Evolutionary conservation across 495 filamentous ascomycete species (phyloP).

Genomic region (Penicillium lividum): DNA sequence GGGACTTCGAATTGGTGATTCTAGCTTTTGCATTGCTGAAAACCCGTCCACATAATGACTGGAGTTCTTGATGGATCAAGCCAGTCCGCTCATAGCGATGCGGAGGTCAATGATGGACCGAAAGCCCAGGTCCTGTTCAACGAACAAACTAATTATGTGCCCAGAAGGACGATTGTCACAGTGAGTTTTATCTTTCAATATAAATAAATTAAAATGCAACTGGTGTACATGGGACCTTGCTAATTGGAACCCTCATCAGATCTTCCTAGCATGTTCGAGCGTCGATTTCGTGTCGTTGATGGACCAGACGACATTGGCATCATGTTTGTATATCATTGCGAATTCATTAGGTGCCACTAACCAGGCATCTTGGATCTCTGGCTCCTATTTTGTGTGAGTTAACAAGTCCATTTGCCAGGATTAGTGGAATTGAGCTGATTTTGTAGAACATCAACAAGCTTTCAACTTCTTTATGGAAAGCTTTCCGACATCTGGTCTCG

Average conservation of each 20-base stretch:
- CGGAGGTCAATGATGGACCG: slow-evolving; percentile 14
- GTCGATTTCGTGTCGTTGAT: slow-evolving; percentile 55
- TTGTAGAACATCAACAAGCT: slow-evolving; percentile 53
- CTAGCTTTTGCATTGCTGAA: neutral
- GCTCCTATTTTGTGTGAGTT: slow-evolving; percentile 53
- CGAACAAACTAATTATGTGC: slow-evolving; percentile 58
- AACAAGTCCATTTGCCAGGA: too few species aligned
- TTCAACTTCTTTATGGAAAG: slow-evolving; percentile 56
- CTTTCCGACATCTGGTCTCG: slow-evolving; percentile 61
- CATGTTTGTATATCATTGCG: slow-evolving; percentile 52
- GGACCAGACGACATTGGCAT: slow-evolving; percentile 56
- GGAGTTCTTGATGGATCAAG: slow-evolving; percentile 17
- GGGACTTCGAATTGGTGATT: neutral
- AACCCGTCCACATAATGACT: slow-evolving; percentile 13
- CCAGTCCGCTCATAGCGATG: slow-evolving; percentile 2
- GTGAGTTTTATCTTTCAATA: slow-evolving; percentile 24
- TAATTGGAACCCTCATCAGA: slow-evolving; percentile 28
- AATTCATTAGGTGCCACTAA: slow-evolving; percentile 48
- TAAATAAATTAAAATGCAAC: neutral
- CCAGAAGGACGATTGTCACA: slow-evolving; percentile 50
- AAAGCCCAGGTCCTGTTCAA: slow-evolving; percentile 40
- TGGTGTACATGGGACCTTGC: too few species aligned
- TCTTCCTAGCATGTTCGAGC: slow-evolving; percentile 57
- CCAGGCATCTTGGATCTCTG: slow-evolving; percentile 56
- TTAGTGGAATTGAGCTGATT: neutral